Percentiles rank a stretch among this genome's conserved stretches.
phyloP scores from a whole-genome alignment of 2,329 filamentous ascomycete species.

The Lasiodiplodia hormozganensis region DNA sequence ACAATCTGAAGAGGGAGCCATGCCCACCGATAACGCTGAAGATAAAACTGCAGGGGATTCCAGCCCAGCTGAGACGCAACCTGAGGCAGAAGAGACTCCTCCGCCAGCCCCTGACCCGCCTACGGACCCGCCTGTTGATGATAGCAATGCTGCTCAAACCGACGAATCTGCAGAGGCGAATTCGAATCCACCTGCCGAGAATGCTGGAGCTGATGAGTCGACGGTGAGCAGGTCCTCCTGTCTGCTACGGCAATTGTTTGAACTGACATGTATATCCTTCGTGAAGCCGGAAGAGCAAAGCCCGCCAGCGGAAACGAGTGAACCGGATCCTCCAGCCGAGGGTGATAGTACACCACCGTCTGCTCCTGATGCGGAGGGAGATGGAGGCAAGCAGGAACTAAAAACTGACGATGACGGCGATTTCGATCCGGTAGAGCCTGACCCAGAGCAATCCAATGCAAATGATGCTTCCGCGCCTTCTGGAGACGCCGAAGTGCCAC shows the following conservation, averaged over 20 bases:
- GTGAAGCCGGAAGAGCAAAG: neutral
- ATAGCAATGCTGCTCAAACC: neutral
- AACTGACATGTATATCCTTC: too few relatives aligned
- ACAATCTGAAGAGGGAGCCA: neutral
- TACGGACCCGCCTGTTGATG: neutral
- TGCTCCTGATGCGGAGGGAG: neutral
- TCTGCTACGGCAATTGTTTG: too few relatives aligned
- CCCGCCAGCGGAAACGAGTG: neutral
- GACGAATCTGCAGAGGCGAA: neutral
- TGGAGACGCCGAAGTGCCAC: neutral
- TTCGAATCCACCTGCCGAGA: neutral
- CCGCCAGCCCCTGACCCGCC: neutral
- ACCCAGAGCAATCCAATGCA: neutral
- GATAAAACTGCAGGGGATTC: neutral
- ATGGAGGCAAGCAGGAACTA: neutral
- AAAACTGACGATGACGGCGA: neutral
- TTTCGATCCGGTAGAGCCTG: constrained; percentile 12
- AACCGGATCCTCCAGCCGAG: neutral
- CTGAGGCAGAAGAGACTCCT: neutral
- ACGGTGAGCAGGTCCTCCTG: too few relatives aligned
- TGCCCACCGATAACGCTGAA: neutral
- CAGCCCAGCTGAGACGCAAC: neutral
- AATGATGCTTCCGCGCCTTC: neutral
- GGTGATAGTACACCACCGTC: neutral
- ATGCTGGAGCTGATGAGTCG: too few relatives aligned